These are phyloP conservation scores for Aspergillus sojae DNA, from an alignment of 2,329 filamentous ascomycete species.

Conservation along the genomic window DNA sequence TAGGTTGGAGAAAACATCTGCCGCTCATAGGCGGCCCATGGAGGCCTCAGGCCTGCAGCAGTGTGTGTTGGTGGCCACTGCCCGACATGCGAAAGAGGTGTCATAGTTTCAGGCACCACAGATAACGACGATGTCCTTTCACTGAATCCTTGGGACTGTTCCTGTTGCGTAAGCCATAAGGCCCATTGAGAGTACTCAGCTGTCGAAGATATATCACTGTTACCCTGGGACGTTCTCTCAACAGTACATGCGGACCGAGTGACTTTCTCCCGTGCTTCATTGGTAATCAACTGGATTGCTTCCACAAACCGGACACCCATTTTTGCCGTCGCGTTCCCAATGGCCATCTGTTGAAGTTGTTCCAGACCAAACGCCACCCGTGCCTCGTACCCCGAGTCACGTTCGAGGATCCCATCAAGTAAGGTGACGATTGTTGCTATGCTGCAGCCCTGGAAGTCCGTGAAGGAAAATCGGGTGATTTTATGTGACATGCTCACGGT, in stretches of 20 bases:
- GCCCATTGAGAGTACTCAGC: neutral
- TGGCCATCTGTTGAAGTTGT: neutral
- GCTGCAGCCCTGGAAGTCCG: neutral
- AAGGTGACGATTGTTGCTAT: neutral
- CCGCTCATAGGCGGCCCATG: neutral
- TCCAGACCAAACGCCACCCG: neutral
- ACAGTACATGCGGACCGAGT: neutral
- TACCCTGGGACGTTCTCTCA: neutral
- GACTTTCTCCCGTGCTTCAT: neutral
- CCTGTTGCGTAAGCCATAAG: neutral
- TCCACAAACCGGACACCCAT: neutral
- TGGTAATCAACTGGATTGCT: neutral
- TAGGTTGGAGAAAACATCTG: neutral
- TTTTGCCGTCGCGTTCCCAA: neutral
- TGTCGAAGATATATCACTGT: neutral
- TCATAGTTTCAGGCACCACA: neutral
- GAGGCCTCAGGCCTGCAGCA: neutral
- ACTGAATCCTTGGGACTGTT: neutral
- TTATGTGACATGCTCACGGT: neutral
- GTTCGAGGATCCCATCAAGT: neutral
- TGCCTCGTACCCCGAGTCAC: neutral
- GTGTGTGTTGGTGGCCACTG: neutral
- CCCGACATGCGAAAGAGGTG: neutral
- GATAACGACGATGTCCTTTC: neutral
- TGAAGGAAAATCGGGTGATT: neutral